Evolutionary conservation across 495 filamentous ascomycete genomes (phyloP).

Genomic region (Aspergillus heteromorphus): DNA sequence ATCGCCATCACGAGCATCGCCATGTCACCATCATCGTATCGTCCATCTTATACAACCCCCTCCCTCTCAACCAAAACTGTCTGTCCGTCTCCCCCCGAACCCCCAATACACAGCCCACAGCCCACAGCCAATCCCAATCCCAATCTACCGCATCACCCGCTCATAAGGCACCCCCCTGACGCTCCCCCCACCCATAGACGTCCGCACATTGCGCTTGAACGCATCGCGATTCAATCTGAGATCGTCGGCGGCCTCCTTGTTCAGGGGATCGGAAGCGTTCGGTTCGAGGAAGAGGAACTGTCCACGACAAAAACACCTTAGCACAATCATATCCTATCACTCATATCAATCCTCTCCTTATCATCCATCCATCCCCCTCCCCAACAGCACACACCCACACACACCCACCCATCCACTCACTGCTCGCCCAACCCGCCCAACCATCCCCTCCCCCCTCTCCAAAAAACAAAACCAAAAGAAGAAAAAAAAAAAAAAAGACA

Average conservation of each 20-base stretch:
- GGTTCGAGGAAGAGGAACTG: constrained; percentile 97
- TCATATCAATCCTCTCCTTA: not conserved
- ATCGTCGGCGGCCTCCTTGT: constrained; percentile 96
- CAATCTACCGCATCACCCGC: constrained; percentile 54
- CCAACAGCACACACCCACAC: too few relatives aligned
- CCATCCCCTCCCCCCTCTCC: not conserved
- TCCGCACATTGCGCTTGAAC: constrained; percentile 87
- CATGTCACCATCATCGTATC: not conserved
- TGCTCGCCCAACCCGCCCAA: too few relatives aligned
- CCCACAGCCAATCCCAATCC: too few relatives aligned
- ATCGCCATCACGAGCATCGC: too few relatives aligned
- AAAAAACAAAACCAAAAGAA: constrained; percentile 4
- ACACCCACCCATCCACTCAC: too few relatives aligned
- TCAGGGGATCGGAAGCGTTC: constrained; percentile 93
- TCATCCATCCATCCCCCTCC: too few relatives aligned
- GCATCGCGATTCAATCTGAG: constrained; percentile 73
- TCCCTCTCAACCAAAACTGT: too few relatives aligned
- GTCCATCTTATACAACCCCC: too few relatives aligned
- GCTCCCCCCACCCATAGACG: constrained; percentile 74
- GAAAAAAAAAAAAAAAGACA: constrained; percentile 11
- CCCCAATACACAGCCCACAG: too few relatives aligned
- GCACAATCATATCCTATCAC: not conserved
- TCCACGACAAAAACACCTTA: not conserved
- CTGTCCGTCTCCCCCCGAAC: too few relatives aligned
- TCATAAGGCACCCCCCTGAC: constrained; percentile 72